These are phyloP conservation scores for Sphagnum contortum DNA, from an alignment of 225 moss, liverwort and hornwort species.

Conservation along the genomic window DNA sequence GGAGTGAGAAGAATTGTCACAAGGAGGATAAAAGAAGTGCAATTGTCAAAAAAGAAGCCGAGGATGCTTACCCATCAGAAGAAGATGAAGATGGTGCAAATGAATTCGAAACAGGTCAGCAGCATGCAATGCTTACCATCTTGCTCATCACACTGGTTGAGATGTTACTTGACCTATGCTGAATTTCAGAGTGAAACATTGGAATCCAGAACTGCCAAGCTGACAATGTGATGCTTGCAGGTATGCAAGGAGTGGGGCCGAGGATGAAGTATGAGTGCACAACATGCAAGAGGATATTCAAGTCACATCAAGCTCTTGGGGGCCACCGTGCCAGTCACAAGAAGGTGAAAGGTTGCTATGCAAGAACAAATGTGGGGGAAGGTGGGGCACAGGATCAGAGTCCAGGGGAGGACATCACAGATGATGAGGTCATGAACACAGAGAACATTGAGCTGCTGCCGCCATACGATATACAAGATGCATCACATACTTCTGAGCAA, in stretches of 20 bases:
- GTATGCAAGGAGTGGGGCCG: conserved; percentile 32
- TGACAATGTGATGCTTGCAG: conserved; percentile 4
- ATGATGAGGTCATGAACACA: conserved; percentile 59
- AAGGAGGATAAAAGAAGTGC: conserved; percentile 21
- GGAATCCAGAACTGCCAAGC: neutral
- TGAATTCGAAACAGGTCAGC: conserved; percentile 42
- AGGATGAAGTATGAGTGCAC: conserved; percentile 72
- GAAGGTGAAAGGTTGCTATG: conserved; percentile 97
- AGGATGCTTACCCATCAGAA: conserved; percentile 48
- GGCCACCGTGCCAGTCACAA: conserved; percentile 97
- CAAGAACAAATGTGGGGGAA: conserved; percentile 60
- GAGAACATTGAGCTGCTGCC: conserved; percentile 47
- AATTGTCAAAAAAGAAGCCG: conserved; percentile 34
- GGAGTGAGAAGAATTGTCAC: too few species aligned
- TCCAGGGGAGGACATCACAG: conserved; percentile 50
- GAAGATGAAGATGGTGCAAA: conserved; percentile 69
- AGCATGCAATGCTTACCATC: neutral
- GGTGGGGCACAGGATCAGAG: conserved; percentile 43
- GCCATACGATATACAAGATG: conserved; percentile 38
- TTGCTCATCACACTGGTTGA: too few species aligned
- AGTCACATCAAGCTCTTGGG: conserved; percentile 93
- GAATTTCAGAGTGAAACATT: neutral
- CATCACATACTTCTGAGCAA: conserved; percentile 42
- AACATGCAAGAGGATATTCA: conserved; percentile 80
- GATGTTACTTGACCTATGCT: neutral